Evolutionary conservation across 345 rosid genomes (phyloP).

Genomic region (Linum tenue): DNA sequence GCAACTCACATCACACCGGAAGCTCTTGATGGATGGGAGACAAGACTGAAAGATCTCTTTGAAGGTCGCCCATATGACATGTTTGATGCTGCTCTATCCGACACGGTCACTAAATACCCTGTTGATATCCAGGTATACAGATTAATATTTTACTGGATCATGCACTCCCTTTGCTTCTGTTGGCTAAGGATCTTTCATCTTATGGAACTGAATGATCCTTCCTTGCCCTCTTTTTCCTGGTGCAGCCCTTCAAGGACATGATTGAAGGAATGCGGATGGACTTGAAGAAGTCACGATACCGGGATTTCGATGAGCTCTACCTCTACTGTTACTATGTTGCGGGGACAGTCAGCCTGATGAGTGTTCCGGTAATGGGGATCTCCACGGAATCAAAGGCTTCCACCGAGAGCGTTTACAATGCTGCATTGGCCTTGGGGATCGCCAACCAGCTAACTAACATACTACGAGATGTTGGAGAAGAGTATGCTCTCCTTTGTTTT

Average conservation of each 20-base stretch:
- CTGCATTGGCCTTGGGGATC: slow-evolving; percentile 44
- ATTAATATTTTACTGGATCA: not conserved
- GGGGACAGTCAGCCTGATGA: slow-evolving; percentile 49
- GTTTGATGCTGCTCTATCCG: slow-evolving; percentile 43
- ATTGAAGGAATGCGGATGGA: slow-evolving; percentile 46
- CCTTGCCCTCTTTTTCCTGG: not conserved
- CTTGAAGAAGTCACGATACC: slow-evolving; percentile 35
- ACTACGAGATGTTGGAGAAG: slow-evolving; percentile 53
- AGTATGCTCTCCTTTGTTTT: slow-evolving; percentile 22
- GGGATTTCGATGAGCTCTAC: slow-evolving; percentile 44
- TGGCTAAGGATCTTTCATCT: not conserved
- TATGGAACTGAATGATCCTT: not conserved
- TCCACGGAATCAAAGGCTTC: slow-evolving; percentile 40
- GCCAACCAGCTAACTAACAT: slow-evolving; percentile 53
- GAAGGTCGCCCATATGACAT: slow-evolving; percentile 37
- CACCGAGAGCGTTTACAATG: slow-evolving; percentile 39
- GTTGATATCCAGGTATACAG: slow-evolving; percentile 41
- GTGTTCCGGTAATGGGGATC: slow-evolving; percentile 51
- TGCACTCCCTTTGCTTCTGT: not conserved
- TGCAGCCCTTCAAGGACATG: slow-evolving; percentile 50
- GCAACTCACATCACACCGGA: slow-evolving; percentile 41
- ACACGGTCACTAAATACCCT: slow-evolving; percentile 34
- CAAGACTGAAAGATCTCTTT: slow-evolving; percentile 33
- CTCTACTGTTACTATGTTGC: slow-evolving; percentile 51
- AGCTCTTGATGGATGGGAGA: slow-evolving; percentile 47